Evolutionary conservation across 331 rosid genomes (phyloP).

Genomic region (Malus hybrid): DNA sequence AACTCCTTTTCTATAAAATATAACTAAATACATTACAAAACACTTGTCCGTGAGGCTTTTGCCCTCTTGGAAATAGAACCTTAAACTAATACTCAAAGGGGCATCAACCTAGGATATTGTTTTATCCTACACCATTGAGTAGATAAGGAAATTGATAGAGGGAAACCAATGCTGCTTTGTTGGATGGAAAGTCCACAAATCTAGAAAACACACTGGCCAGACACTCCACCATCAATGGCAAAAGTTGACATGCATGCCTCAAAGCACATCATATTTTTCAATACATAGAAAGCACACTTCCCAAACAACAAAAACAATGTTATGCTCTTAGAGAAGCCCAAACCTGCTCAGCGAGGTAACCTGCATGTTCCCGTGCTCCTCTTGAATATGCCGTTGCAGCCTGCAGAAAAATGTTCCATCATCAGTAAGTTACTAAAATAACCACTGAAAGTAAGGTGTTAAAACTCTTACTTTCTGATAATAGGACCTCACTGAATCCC

Average conservation of each 20-base stretch:
- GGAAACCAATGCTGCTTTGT: not conserved
- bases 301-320: not conserved
- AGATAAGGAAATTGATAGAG: not conserved
- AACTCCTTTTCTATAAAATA: not conserved
- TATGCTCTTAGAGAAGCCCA: not conserved
- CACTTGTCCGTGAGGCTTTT: not conserved
- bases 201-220: not conserved
- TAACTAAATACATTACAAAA: not conserved
- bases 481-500: slow-evolving; percentile 62
- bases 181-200: not conserved
- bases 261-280: not conserved
- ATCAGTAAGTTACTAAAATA: slow-evolving; percentile 5
- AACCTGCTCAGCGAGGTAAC: slow-evolving; percentile 93
- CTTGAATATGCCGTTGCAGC: slow-evolving; percentile 59
- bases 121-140: not conserved
- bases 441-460: slow-evolving; percentile 4
- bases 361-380: slow-evolving; percentile 62
- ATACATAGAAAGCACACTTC: not conserved
- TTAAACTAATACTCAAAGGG: not conserved
- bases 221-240: not conserved
- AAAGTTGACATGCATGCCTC: not conserved
- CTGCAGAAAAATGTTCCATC: slow-evolving; percentile 40
- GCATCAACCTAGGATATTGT: not conserved
- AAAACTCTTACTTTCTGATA: slow-evolving; percentile 62
- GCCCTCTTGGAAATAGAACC: not conserved